These are phyloP conservation scores for Ruellia speciosa DNA, from an alignment of 305 asterid genomes.

Conservation along the genomic window DNA sequence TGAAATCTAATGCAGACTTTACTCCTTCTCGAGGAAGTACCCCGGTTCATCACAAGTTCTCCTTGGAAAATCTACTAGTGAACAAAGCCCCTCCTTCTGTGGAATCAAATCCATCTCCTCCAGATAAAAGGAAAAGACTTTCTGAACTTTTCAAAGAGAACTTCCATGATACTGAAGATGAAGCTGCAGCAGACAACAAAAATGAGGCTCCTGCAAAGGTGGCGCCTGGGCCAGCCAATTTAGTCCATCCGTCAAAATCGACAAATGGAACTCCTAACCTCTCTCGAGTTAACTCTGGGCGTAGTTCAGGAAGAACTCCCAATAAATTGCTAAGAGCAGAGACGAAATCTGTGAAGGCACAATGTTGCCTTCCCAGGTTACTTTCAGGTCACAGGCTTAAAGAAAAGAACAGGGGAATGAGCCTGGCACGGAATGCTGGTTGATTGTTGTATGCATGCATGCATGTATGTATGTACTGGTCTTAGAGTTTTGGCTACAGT, in stretches of 20 bases:
- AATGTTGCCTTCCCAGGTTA: conserved; percentile 41
- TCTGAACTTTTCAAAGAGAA: conserved; percentile 42
- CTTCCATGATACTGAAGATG: conserved; percentile 16
- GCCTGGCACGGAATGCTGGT: conserved; percentile 22
- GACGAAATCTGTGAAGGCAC: conserved; percentile 23
- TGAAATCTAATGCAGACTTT: conserved; percentile 26
- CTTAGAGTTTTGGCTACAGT: too few species aligned
- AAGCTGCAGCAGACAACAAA: conserved; percentile 1
- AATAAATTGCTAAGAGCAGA: conserved; percentile 17
- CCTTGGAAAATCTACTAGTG: conserved; percentile 17
- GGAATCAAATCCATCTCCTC: conserved; percentile 22
- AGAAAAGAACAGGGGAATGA: conserved; percentile 21
- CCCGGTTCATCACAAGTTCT: conserved; percentile 42
- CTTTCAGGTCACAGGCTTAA: conserved; percentile 33
- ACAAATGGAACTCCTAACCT: conserved; percentile 8
- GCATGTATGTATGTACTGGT: conserved; percentile 1
- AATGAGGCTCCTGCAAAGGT: conserved; percentile 14
- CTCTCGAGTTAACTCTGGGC: conserved; percentile 19
- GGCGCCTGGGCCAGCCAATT: conserved; percentile 4
- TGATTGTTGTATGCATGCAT: conserved; percentile 17
- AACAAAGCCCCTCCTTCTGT: conserved; percentile 15
- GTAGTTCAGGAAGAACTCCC: conserved; percentile 30
- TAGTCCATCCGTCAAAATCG: conserved; percentile 18
- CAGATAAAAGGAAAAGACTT: conserved; percentile 40
- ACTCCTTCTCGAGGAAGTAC: conserved; percentile 48